A percentile compares a stretch with the other conserved stretches of the same genome.
phyloP scores from a whole-genome alignment of 2,329 filamentous ascomycete genomes.

The Pestalotiopsis sp. region DNA sequence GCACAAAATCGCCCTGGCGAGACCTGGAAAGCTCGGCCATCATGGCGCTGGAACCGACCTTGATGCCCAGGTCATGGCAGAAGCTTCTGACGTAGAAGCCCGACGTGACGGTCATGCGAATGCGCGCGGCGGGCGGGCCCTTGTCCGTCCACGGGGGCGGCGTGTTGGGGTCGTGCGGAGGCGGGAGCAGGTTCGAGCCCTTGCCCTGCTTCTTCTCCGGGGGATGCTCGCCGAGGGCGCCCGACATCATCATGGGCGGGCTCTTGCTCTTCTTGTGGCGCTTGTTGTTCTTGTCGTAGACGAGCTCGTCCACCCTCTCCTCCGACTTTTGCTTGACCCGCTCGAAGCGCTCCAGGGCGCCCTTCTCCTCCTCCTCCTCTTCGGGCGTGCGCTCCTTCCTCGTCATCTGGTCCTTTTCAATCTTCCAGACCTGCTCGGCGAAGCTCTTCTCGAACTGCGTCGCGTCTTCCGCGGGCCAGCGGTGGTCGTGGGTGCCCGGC shows the following conservation, averaged over 20 bases:
- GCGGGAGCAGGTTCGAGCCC: conserved; percentile 57
- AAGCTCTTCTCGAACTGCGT: conserved; percentile 73
- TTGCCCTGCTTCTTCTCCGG: conserved; percentile 41
- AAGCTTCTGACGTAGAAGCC: conserved; percentile 97
- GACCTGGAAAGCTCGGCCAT: conserved; percentile 85
- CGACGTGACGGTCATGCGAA: conserved; percentile 90
- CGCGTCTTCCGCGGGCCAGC: conserved; percentile 80
- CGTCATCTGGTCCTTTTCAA: conserved; percentile 57
- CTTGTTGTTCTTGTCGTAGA: conserved; percentile 50
- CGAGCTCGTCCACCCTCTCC: conserved; percentile 57
- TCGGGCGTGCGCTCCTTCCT: conserved; percentile 53
- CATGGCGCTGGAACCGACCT: conserved; percentile 77
- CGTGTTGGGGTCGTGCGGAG: conserved; percentile 45
- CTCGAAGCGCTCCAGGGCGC: conserved; percentile 58
- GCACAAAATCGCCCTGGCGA: conserved; percentile 77
- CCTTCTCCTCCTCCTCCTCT: conserved; percentile 56
- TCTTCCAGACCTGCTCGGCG: conserved; percentile 70
- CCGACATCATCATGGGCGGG: conserved; percentile 55
- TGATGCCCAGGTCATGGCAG: conserved; percentile 86
- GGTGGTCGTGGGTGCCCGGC: conserved; percentile 76
- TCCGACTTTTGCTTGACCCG: conserved; percentile 60
- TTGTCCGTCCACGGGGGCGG: conserved; percentile 61
- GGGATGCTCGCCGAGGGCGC: conserved; percentile 55
- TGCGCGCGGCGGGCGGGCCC: conserved; percentile 74
- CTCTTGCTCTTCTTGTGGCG: conserved; percentile 36